Base-by-base conservation (phyloP, 306 rosid species). In the Quercus berberidifolia region DNA sequence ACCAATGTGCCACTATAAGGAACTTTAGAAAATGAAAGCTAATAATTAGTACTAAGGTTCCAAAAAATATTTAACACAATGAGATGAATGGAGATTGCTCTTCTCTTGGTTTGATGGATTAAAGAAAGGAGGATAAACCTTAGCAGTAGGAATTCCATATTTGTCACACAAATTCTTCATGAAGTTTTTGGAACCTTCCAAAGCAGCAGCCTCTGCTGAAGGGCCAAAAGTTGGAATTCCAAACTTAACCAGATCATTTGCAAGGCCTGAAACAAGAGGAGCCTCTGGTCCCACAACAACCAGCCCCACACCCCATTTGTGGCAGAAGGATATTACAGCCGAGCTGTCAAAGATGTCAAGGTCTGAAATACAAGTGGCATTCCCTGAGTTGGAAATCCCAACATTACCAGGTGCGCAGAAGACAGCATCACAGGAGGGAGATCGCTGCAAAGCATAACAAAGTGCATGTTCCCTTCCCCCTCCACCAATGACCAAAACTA, bases 391-490 rank as follows among this genome's bases (percentile, higher is more conserved):
- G 74, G 96, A 92, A 78, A 95, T 95, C 74, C 98, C 99, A 0
- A 92, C 92, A 82, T 95, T 95, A 75, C 99, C 99, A 1, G 99
- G 98, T 2, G 98, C 96, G 70, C 99, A 95, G 76, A 92, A 87
- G 31, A 95, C 87, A 4, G 83, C 78, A 73, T 86, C 94, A 62
- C 94, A 89, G 57, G 93, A 84, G 31, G 94, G 91, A 43, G 99
- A 93, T 20, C 95, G 92, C 83, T 85, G 92, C 91, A 93, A 78
- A 18, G 98, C 99, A 86, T 91, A 86, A 86, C 99, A 93, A 55
- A 95, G 98, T 15, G 98, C 98, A n/a, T 93, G 97, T 46, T 95
- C 99, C 65, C 97, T 91, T 17, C 99, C 97, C 17, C 99, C 99
- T 83, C 98, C 99, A 49, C 99, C 98, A 83, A 95, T 89, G 64